Base-by-base conservation (phyloP, 192 early-diverging fungal species). In the Dimargaris cristalligena region DNA sequence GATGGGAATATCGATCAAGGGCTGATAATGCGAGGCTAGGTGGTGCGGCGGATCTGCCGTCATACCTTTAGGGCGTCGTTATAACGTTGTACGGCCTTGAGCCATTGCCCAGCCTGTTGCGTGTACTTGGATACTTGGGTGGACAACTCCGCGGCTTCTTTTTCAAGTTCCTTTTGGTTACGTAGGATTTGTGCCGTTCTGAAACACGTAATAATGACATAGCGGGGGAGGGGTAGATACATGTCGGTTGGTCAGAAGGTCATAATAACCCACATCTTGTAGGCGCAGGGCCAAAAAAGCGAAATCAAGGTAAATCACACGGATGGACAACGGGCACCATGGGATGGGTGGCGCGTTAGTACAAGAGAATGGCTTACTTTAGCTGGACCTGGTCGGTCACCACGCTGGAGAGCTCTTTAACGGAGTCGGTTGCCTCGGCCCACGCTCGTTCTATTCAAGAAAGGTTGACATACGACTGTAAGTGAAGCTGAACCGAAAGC, bases 61-160 rank as follows among this genome's bases (percentile, higher is more conserved):
- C n/a, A 20, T 57, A 86, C 89, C 73, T 94, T 94, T 8, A 91
- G 68, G 23, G 89, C 74, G 0, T 67, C 70, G 62, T 83, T 88
- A 61, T 91, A 87, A 59, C 82, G 73, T 34, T 82, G 79, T 0
- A 91, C 78, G 41, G 89, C 67, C 38, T 71, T 68, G 0, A 88
- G 67, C 91, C 91, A 94, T 66, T 89, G 81, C 31, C 80, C 68
- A 10, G 87, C 84, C 61, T 86, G 82, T 45, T 75, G 76, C 14
- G 70, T 64, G 52, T 79, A 80, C 33, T 71, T 63, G 0, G 66
- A 29, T 2, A 77, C 74, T 33, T 78, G 75, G 4, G 65, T 46
- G 18, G 72, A 71, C 2, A 86, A 62, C 32, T 68, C 65, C 23
- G 74, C 67, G n/a, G 78, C 57, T 52, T 81, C 78, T 26, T 74